Percentiles rank a stretch among this genome's conserved stretches.
phyloP scores from a whole-genome alignment of 768 basidiomycete species.

The Gymnopilus junonius region DNA sequence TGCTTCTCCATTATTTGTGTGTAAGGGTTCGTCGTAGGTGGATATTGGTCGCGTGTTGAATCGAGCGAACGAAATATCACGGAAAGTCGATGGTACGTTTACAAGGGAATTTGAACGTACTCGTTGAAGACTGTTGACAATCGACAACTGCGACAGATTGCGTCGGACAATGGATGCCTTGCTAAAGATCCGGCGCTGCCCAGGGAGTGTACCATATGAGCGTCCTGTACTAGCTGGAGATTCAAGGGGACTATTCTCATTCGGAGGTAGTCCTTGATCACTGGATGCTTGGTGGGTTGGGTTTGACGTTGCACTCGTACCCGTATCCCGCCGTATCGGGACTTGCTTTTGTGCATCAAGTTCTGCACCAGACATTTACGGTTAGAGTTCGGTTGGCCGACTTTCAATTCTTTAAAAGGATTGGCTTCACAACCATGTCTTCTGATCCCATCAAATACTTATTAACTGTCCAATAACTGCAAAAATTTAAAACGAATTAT shows the following conservation, averaged over 20 bases:
- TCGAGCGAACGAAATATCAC: conserved; percentile 40
- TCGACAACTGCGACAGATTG: conserved; percentile 40
- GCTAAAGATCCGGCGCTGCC: conserved; percentile 30
- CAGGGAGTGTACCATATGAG: conserved; percentile 64
- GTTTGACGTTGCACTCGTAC: conserved; percentile 11
- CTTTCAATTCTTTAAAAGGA: background rate
- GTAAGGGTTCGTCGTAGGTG: conserved; percentile 66
- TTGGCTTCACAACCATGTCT: too few species aligned
- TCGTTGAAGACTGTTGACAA: conserved; percentile 33
- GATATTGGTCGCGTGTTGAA: conserved; percentile 65
- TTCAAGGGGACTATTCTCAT: conserved; percentile 20
- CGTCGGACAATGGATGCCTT: conserved; percentile 38
- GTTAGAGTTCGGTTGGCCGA: background rate
- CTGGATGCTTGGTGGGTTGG: background rate
- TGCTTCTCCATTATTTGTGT: conserved; percentile 39
- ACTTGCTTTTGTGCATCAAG: background rate
- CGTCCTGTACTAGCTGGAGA: conserved; percentile 13
- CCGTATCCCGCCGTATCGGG: conserved; percentile 5
- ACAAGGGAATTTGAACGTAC: conserved; percentile 35
- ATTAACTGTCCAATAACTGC: too few species aligned
- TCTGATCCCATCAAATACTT: too few species aligned
- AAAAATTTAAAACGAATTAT: too few species aligned
- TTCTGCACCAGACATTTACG: background rate
- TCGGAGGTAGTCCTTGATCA: conserved; percentile 9
- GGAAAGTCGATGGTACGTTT: conserved; percentile 41